phyloP scores from a whole-genome alignment of 352 stramenopile genomes.

The Elongisporangium prolatum region DNA sequence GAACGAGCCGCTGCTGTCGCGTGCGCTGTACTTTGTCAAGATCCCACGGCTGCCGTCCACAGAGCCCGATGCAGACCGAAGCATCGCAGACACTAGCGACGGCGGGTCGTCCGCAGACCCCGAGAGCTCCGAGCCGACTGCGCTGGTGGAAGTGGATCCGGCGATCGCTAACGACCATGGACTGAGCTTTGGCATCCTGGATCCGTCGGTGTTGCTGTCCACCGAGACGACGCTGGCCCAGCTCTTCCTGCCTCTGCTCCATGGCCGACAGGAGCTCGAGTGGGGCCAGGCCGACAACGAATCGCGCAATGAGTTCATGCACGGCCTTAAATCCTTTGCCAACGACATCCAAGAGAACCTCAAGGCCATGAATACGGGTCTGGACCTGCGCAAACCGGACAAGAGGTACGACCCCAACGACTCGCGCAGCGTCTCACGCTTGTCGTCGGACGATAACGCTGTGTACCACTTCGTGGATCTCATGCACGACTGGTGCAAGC shows the following conservation, averaged over 20 bases:
- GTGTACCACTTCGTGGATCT: conserved; percentile 86
- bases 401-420: conserved; percentile 72
- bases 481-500: conserved; percentile 86
- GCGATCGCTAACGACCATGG: conserved; percentile 67
- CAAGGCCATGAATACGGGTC: conserved; percentile 83
- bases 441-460: conserved; percentile 62
- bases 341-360: conserved; percentile 87
- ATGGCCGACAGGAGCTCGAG: conserved; percentile 31
- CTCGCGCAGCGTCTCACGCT: conserved; percentile 56
- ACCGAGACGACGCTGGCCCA: conserved; percentile 72
- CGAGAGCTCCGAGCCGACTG: conserved; percentile 17
- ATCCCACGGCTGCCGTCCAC: conserved; percentile 18
- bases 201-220: conserved; percentile 61
- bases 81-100: conserved; percentile 2
- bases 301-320: conserved; percentile 80
- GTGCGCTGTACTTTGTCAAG: conserved; percentile 78
- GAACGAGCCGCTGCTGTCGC: conserved; percentile 53
- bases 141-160: conserved; percentile 34
- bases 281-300: conserved; percentile 66
- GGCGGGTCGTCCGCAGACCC: conserved; percentile 11
- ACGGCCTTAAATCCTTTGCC: conserved; percentile 73
- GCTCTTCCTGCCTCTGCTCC: conserved; percentile 61
- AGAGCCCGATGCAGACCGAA: conserved; percentile 2
- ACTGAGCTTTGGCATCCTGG: conserved; percentile 65
- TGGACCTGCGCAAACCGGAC: conserved; percentile 87